Percentiles rank a stretch among this genome's conserved stretches.
Evolutionary conservation across 1,284 basidiomycete genomes (phyloP).

Genomic region (Ganoderma meredithae): DNA sequence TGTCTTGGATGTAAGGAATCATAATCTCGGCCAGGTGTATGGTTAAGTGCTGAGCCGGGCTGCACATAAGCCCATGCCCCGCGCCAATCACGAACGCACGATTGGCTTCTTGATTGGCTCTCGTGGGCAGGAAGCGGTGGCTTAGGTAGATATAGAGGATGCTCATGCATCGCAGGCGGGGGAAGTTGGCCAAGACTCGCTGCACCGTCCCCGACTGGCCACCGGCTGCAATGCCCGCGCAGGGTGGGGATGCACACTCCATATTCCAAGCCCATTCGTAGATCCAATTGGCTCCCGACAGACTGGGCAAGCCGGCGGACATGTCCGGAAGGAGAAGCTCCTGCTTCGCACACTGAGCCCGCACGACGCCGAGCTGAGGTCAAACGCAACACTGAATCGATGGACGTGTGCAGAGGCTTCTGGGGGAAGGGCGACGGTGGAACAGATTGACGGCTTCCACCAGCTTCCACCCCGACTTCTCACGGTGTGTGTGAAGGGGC

Average conservation of each 20-base stretch:
- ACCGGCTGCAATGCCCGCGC: not conserved
- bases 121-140: not conserved
- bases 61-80: not conserved
- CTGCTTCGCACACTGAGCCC: not conserved
- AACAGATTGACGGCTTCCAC: not conserved
- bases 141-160: not conserved
- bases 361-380: slow-evolving; percentile 1
- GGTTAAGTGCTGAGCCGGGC: not conserved
- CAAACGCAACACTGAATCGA: not conserved
- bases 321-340: not conserved
- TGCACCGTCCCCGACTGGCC: not conserved
- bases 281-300: not conserved
- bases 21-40: not conserved
- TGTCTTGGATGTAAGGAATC: not conserved
- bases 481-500: not conserved
- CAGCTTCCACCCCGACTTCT: not conserved
- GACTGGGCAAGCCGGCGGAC: not conserved
- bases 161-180: not conserved
- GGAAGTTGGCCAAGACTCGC: not conserved
- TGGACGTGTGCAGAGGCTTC: not conserved
- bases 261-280: too few relatives aligned
- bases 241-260: not conserved
- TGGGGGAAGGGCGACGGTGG: not conserved
- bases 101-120: not conserved
- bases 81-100: not conserved